Evolutionary conservation across 495 filamentous ascomycete genomes (phyloP), one percentile per base, ranked within the genome.

Genomic region (Apodospora peruviana): DNA sequence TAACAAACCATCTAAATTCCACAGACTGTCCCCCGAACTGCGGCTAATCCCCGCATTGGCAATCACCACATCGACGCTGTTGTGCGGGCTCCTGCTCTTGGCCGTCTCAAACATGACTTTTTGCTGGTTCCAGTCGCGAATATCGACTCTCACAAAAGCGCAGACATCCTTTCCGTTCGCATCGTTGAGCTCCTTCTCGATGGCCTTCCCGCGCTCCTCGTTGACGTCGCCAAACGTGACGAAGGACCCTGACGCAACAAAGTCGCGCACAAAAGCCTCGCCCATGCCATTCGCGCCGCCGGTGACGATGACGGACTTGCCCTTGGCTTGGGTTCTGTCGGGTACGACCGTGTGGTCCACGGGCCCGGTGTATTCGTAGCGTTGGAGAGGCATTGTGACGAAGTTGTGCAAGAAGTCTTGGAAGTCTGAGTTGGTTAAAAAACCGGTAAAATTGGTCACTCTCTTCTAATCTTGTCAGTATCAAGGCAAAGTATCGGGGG

Each of bases 161-260:
- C 51, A 53, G 20, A 45, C 45, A 7, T 52, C 45, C 24, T 48
- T 48, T 10, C 51, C 49, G 4, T 24, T 16, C 20, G 40, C 38
- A 14, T 36, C 48, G 40, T 55, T 55, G 20, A 55, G 52, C 19
- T 55, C 48, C 46, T 41, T 45, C 36, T 55, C 41, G 39, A 48
- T 58, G 22, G 55, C 45, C 11, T 64, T 66, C 4, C 62, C 55
- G 4, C 61, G 57, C 12, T 7, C 27, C 27, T 61, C 58, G 45
- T 68, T 62, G 23, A 75, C 52, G 44, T 77, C 74, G 32, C 66
- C 73, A 42, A 77, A 61, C 0, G 70, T 67, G 14, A 77, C 67
- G 40, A 59, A 69, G 24, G 65, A 69, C 21, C 69, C 70, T 21
- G 66, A 68, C 37, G 59, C 56, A 5, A 67, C 48, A 46, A 73